Conservation (phyloP, 2,329 filamentous ascomycete species). For the Neurospora sp. region DNA sequence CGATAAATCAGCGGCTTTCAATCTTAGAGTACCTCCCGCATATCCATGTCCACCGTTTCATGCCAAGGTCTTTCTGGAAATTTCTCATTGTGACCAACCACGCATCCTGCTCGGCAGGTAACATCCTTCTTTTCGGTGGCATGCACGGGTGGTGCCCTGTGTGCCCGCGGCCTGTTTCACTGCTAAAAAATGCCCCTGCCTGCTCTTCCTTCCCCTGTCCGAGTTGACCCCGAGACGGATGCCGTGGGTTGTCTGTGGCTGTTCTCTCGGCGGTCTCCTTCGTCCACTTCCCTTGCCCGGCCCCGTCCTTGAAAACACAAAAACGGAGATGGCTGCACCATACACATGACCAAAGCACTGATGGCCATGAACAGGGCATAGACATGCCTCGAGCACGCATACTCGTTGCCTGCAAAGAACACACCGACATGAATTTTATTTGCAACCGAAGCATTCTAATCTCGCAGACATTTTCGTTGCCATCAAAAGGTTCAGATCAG, state of each 20-base stretch:
- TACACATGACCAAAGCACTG: background rate
- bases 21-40: background rate
- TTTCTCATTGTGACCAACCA: background rate
- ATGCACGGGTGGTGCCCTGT: background rate
- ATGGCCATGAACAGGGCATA: background rate
- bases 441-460: background rate
- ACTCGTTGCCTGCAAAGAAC: background rate
- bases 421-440: background rate
- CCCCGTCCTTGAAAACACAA: background rate
- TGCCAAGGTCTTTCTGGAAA: background rate
- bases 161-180: background rate
- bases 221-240: background rate
- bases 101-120: background rate
- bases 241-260: background rate
- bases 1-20: background rate
- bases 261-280: background rate
- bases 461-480: background rate
- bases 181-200: background rate
- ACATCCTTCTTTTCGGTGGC: background rate
- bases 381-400: background rate
- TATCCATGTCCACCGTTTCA: background rate
- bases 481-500: background rate
- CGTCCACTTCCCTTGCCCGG: background rate
- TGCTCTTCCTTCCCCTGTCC: background rate
- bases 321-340: background rate